phyloP scores from a whole-genome alignment of 2,329 filamentous ascomycete genomes.

The Dactylellina cionopaga region DNA sequence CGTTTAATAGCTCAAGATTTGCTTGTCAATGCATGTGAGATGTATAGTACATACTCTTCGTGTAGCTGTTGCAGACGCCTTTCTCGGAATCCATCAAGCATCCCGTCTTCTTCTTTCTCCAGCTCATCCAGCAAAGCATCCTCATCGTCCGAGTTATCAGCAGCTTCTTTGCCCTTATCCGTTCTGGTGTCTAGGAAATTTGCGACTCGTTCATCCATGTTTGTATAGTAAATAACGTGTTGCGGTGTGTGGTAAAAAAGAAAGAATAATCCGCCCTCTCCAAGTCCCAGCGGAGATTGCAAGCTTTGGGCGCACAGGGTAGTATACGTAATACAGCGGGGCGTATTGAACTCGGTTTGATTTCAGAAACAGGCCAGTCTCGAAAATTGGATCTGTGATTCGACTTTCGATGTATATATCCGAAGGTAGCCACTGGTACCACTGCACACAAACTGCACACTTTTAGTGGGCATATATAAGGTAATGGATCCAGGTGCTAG shows the following conservation, averaged over 20 bases:
- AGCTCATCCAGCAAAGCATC: constrained; percentile 70
- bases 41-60: constrained; percentile 61
- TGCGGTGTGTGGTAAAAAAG: constrained; percentile 48
- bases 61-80: constrained; percentile 69
- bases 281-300: constrained; percentile 10
- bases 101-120: constrained; percentile 63
- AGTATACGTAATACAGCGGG: too few relatives aligned
- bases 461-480: neutral
- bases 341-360: too few relatives aligned
- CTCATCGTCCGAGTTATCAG: constrained; percentile 64
- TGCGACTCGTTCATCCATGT: constrained; percentile 53
- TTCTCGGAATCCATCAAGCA: constrained; percentile 68
- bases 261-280: neutral
- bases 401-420: neutral
- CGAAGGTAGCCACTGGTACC: neutral
- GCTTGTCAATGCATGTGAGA: neutral
- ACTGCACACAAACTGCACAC: neutral
- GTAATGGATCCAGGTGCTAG: neutral
- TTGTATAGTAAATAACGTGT: neutral
- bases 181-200: constrained; percentile 55
- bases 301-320: too few relatives aligned
- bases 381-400: neutral
- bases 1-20: neutral
- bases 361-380: too few relatives aligned
- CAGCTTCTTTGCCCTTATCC: constrained; percentile 40